Base-by-base conservation (phyloP, 2,329 filamentous ascomycete genomes). In the Penicillium olsonii region DNA sequence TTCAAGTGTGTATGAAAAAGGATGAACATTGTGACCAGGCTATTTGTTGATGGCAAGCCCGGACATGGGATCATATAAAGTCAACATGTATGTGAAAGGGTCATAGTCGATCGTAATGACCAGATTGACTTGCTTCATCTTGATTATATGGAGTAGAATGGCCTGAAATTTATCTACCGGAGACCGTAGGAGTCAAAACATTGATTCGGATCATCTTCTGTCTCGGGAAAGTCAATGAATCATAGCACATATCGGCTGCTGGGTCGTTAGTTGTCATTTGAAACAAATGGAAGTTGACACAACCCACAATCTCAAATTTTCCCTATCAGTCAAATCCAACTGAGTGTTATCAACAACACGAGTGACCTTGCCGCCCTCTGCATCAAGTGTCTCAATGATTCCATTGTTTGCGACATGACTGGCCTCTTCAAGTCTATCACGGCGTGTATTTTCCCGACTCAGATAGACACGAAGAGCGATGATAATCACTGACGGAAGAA, bases 381-480 rank as follows among this genome's bases (percentile, higher is more conserved):
- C 53, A 37, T 53, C 53, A 4, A 48, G n/a, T 3, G 39, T 53
- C 18, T 50, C 66, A 14, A 68, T 59, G 7, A 68, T 53, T 0
- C 65, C 65, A 45, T 58, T 56, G 43, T 60, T 59, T 22, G 52
- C 50, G 8, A 64, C 56, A 15, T 50, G 48, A 20, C 50, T 60
- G 24, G 22, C 37, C 15, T 56, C 43, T 15, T 56, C 54, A 3
- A 68, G 53, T 5, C 42, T 44, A 40, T 76, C 71, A 2, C 73
- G 64, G 24, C 68, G 68, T 48, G 61, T 68, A 42, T 77, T 77
- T 40, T 75, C 68, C 29, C 63, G 63, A 12, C 59, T 65, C n/a
- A 77, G 53, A 45, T 75, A 73, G 40, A 65, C 68, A 6, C 74
- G 50, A 26, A 77, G 60, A 15, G 68, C 67, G 3, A 76, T 44